Evolutionary conservation across 2,329 filamentous ascomycete genomes (phyloP).

Genomic region (Phialophora chinensis): DNA sequence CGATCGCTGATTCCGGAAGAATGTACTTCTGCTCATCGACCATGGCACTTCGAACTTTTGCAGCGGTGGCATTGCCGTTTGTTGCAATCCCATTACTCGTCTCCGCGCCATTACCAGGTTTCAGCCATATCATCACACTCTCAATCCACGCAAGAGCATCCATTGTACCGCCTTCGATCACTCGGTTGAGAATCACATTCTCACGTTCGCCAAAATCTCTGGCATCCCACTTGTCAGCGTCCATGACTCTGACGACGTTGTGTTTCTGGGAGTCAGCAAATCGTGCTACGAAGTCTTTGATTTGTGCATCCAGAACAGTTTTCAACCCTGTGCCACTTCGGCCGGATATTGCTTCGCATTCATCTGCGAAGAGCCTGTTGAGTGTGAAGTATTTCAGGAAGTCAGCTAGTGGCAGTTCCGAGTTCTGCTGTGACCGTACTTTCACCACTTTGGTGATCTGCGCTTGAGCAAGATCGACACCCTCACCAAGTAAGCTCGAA

Average conservation of each 20-base stretch:
- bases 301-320: conserved; percentile 66
- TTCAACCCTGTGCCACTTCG: conserved; percentile 65
- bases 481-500: conserved; percentile 68
- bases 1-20: conserved; percentile 80
- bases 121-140: conserved; percentile 57
- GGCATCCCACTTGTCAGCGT: conserved; percentile 68
- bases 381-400: conserved; percentile 69
- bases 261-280: conserved; percentile 64
- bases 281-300: conserved; percentile 65
- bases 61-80: conserved; percentile 45
- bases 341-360: conserved; percentile 70
- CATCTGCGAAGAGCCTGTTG: conserved; percentile 68
- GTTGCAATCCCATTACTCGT: conserved; percentile 27
- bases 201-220: conserved; percentile 65
- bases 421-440: conserved; percentile 66
- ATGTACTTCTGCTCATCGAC: conserved; percentile 87
- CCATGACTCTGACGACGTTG: conserved; percentile 63
- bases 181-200: conserved; percentile 56
- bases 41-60: conserved; percentile 72
- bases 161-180: conserved; percentile 64
- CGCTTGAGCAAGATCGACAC: conserved; percentile 69
- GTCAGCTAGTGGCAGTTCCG: conserved; percentile 59
- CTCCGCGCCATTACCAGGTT: conserved; percentile 39
- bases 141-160: conserved; percentile 63
- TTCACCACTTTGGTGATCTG: conserved; percentile 69